Conservation (phyloP, 2,329 filamentous ascomycete genomes). For the Lachnellula hyalina region DNA sequence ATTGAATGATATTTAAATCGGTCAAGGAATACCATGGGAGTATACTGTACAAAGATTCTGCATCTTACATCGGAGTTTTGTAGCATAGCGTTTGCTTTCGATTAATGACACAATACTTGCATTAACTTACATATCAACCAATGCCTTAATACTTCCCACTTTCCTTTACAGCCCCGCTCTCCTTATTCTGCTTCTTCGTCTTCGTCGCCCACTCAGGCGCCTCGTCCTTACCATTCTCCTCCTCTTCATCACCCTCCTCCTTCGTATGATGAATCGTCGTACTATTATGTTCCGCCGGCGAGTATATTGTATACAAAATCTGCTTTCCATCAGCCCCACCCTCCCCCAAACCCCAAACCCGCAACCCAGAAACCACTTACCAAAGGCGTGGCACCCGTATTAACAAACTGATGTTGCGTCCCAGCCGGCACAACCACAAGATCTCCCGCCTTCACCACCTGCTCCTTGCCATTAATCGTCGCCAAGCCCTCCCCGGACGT, state of each 20-base stretch:
- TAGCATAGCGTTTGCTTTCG: not conserved
- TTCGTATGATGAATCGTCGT: slow-evolving; percentile 57
- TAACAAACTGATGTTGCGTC: slow-evolving; percentile 61
- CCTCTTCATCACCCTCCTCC: slow-evolving; percentile 56
- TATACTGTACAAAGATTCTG: not conserved
- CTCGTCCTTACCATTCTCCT: slow-evolving; percentile 56
- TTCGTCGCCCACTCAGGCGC: slow-evolving; percentile 53
- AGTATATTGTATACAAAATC: slow-evolving; percentile 58
- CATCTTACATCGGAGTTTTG: not conserved
- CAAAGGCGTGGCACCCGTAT: slow-evolving; percentile 52
- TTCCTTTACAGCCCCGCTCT: slow-evolving; percentile 47
- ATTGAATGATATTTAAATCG: slow-evolving; percentile 22
- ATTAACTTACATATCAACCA: not conserved
- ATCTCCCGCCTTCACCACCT: slow-evolving; percentile 34
- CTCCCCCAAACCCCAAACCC: not conserved
- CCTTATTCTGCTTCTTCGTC: slow-evolving; percentile 54
- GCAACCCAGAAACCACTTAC: slow-evolving; percentile 7
- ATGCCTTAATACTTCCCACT: slow-evolving; percentile 25
- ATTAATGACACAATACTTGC: not conserved
- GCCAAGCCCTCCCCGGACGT: slow-evolving; percentile 54
- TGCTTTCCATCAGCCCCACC: not conserved
- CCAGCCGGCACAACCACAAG: slow-evolving; percentile 58
- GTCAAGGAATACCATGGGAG: too few relatives aligned
- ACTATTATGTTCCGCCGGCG: slow-evolving; percentile 56
- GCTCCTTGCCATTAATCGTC: slow-evolving; percentile 53